These are phyloP conservation scores for Diaporthe caulivora DNA, from an alignment of 2,329 filamentous ascomycete species.

Conservation along the genomic window DNA sequence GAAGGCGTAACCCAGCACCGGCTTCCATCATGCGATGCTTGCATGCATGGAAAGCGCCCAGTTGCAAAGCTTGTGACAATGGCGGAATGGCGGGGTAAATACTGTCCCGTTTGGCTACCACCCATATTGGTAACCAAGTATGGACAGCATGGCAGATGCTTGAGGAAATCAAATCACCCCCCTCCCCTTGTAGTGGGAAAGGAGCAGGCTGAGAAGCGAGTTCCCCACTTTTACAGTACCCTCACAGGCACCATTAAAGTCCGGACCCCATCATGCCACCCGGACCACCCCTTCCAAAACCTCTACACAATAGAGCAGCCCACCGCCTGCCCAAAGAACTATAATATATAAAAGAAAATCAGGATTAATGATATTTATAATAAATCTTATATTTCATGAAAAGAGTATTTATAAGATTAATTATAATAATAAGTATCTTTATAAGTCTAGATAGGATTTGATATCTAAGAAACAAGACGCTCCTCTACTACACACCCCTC, in stretches of 20 bases:
- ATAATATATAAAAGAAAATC: no score
- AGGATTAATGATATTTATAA: no score
- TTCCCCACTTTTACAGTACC: slow-evolving; percentile 20
- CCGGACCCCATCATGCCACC: neutral
- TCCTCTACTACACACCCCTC: no score
- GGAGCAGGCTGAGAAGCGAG: neutral
- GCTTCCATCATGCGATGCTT: neutral
- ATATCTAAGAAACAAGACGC: no score
- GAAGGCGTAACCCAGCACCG: neutral
- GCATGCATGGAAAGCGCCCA: neutral
- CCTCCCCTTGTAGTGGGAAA: neutral
- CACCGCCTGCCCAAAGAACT: no score
- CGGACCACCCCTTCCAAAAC: no score
- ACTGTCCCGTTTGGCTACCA: slow-evolving; percentile 2
- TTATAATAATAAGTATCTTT: no score
- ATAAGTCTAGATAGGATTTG: no score
- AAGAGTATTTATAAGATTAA: no score
- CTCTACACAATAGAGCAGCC: no score
- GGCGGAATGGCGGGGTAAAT: slow-evolving; percentile 31
- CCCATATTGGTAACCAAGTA: neutral
- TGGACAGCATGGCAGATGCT: neutral
- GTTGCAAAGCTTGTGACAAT: slow-evolving; percentile 23
- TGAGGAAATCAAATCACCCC: neutral
- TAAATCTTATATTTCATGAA: no score
- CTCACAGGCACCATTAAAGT: no score